Conservation (phyloP, 108 stramenopile species). For the Epipyxis sp. region DNA sequence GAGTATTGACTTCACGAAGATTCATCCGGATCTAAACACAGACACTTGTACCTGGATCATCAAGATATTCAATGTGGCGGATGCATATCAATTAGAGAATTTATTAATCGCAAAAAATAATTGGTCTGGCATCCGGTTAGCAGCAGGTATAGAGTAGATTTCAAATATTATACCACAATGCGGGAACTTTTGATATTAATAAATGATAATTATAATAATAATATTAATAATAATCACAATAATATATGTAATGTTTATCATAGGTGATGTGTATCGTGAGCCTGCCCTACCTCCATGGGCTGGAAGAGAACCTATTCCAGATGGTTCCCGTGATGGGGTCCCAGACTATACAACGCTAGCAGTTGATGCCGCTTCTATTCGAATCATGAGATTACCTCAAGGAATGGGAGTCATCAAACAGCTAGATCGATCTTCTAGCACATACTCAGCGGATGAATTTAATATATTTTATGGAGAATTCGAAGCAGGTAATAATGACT, state of each 20-base stretch:
- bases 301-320: slow-evolving; percentile 35
- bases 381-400: slow-evolving; percentile 25
- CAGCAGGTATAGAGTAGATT: too few relatives aligned
- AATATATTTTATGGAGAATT: slow-evolving; percentile 40
- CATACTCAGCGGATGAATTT: slow-evolving; percentile 31
- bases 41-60: not conserved
- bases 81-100: slow-evolving; percentile 25
- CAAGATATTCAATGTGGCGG: not conserved
- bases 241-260: too few relatives aligned
- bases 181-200: too few relatives aligned
- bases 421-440: slow-evolving; percentile 4
- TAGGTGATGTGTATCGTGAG: not conserved
- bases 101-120: slow-evolving; percentile 32
- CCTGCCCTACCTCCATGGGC: slow-evolving; percentile 31
- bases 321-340: slow-evolving; percentile 35
- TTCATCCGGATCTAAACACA: not conserved
- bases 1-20: not conserved
- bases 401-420: slow-evolving; percentile 31
- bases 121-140: slow-evolving; percentile 40
- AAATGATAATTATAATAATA: too few relatives aligned
- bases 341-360: slow-evolving; percentile 24
- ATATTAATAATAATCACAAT: too few relatives aligned
- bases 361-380: slow-evolving; percentile 35
- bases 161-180: too few relatives aligned
- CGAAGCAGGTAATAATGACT: too few relatives aligned